Evolutionary conservation across 2,329 filamentous ascomycete genomes (phyloP).

Genomic region (Apiospora kogelbergensis): DNA sequence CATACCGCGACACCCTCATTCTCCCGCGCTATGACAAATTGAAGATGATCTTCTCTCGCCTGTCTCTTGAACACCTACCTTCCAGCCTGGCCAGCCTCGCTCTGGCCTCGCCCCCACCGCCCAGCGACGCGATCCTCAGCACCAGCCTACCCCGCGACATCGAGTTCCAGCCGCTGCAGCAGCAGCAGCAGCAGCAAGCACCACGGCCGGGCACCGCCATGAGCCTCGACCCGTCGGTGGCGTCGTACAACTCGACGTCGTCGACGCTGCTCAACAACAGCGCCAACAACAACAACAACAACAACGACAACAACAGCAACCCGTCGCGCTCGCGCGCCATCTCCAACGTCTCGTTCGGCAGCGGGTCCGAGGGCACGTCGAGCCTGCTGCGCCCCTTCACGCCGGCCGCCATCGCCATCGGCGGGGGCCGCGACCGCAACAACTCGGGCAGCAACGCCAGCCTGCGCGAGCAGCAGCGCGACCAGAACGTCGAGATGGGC

Average conservation of each 20-base stretch:
- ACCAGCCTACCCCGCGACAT: conserved; percentile 13
- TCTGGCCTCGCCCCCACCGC: conserved; percentile 52
- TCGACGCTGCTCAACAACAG: conserved; percentile 76
- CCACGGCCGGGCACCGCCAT: conserved; percentile 70
- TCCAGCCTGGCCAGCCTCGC: conserved; percentile 52
- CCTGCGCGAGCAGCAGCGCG: conserved; percentile 37
- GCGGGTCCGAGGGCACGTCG: conserved; percentile 38
- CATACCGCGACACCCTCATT: conserved; percentile 87
- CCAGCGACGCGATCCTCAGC: conserved; percentile 37
- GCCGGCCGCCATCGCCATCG: conserved; percentile 28
- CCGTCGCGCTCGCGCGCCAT: conserved; percentile 71
- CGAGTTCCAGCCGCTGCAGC: neutral
- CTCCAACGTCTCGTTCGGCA: conserved; percentile 75
- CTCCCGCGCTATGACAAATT: conserved; percentile 85
- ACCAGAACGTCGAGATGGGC: conserved; percentile 61
- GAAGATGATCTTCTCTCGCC: conserved; percentile 84
- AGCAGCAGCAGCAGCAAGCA: conserved; percentile 38
- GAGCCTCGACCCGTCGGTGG: conserved; percentile 71
- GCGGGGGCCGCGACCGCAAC: conserved; percentile 10
- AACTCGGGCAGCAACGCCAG: conserved; percentile 18
- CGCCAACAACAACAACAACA: conserved; percentile 58
- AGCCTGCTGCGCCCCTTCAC: conserved; percentile 52
- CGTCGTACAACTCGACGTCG: conserved; percentile 76
- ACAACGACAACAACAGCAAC: conserved; percentile 38
- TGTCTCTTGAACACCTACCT: conserved; percentile 77